Conservation (phyloP, 768 basidiomycete genomes). For the Pisolithus marmoratus region DNA sequence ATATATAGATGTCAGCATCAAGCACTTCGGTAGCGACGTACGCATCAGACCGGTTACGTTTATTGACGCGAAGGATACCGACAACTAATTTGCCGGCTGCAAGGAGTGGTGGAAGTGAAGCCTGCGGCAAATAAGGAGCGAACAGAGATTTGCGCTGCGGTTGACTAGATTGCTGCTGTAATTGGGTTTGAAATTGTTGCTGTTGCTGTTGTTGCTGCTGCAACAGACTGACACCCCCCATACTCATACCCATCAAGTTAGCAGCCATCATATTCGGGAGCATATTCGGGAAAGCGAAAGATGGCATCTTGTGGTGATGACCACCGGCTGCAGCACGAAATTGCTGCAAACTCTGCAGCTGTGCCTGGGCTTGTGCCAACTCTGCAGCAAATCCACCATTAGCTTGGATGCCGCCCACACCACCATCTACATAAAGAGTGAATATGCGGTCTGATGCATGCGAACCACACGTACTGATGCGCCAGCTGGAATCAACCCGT, state of each 20-base stretch:
- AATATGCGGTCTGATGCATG: conserved; percentile 1
- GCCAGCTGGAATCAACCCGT: conserved; percentile 81
- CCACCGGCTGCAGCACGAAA: conserved; percentile 94
- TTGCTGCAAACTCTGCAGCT: conserved; percentile 91
- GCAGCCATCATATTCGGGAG: conserved; percentile 96
- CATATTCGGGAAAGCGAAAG: conserved; percentile 98
- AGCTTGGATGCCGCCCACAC: conserved; percentile 61
- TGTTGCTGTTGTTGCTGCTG: conserved; percentile 81
- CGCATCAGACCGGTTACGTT: conserved; percentile 96
- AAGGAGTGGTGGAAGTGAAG: conserved; percentile 91
- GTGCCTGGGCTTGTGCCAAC: conserved; percentile 94
- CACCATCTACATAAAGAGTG: conserved; percentile 50
- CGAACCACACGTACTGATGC: conserved; percentile 61
- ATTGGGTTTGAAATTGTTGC: conserved; percentile 84
- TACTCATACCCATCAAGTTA: conserved; percentile 88
- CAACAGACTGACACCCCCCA: conserved; percentile 76
- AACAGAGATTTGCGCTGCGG: conserved; percentile 98
- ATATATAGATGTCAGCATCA: conserved; percentile 98
- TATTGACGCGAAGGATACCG: conserved; percentile 94
- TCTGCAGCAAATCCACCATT: conserved; percentile 68
- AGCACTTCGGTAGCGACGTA: conserved; percentile 98
- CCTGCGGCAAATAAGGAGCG: conserved; percentile 97
- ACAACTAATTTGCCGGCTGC: conserved; percentile 97
- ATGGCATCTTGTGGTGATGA: conserved; percentile 95
- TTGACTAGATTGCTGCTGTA: conserved; percentile 87